phyloP scores from a whole-genome alignment of 257 asterid species.

The Jasminum sambac region DNA sequence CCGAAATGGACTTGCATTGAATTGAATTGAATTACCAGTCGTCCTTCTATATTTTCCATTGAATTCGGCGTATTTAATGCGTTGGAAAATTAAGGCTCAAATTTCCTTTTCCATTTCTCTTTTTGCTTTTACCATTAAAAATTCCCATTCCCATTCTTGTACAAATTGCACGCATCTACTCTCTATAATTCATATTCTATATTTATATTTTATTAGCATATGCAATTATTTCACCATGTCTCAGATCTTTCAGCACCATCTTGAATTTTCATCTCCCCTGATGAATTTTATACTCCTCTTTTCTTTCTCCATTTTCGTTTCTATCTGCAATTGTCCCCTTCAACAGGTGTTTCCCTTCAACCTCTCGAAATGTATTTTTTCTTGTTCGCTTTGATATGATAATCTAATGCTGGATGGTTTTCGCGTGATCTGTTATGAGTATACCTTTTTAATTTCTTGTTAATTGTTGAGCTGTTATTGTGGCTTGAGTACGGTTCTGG shows the following conservation, averaged over 20 bases:
- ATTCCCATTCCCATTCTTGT: background rate
- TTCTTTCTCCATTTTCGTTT: conserved; percentile 6
- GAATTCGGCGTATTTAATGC: conserved; percentile 40
- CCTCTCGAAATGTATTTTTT: background rate
- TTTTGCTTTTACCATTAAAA: background rate
- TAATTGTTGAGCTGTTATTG: background rate
- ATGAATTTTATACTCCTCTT: conserved; percentile 5
- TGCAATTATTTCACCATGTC: conserved; percentile 11
- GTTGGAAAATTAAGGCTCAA: conserved; percentile 43
- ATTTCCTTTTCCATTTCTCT: background rate
- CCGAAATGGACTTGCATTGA: background rate
- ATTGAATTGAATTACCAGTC: background rate
- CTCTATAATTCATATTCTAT: conserved; percentile 4
- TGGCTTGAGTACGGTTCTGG: conserved; percentile 3
- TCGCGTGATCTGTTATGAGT: background rate
- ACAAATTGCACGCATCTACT: background rate
- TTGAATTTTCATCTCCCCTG: conserved; percentile 15
- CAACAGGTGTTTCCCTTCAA: conserved; percentile 17
- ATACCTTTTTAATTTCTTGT: conserved; percentile 15
- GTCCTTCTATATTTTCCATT: conserved; percentile 24
- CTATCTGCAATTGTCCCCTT: conserved; percentile 13
- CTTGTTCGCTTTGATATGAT: background rate
- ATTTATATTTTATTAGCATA: conserved; percentile 16
- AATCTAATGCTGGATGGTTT: conserved; percentile 14
- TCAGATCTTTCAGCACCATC: conserved; percentile 34